A percentile compares a stretch with the other conserved stretches of the same genome.
phyloP scores from a whole-genome alignment of 140 eudicot genomes.

The Anethum foeniculum region DNA sequence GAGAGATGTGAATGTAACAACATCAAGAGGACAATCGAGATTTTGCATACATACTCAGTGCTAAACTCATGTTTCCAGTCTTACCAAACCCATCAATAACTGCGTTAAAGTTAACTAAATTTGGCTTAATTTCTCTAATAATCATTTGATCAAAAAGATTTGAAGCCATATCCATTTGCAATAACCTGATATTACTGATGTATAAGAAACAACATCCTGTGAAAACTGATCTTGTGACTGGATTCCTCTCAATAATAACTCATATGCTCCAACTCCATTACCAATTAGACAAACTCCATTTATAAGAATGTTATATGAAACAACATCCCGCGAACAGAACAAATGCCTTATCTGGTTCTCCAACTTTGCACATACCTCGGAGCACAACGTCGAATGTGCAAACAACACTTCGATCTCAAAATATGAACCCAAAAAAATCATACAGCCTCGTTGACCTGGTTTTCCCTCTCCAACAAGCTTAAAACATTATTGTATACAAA shows the following conservation, averaged over 20 bases:
- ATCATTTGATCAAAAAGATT: constrained; percentile 50
- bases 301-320: constrained; percentile 56
- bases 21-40: constrained; percentile 58
- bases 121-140: constrained; percentile 50
- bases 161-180: constrained; percentile 62
- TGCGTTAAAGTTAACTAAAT: constrained; percentile 45
- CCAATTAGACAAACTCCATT: constrained; percentile 59
- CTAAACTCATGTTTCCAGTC: constrained; percentile 47
- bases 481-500: constrained; percentile 54
- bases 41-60: constrained; percentile 32
- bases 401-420: constrained; percentile 32
- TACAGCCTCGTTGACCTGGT: constrained; percentile 59
- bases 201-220: constrained; percentile 67
- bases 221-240: constrained; percentile 26
- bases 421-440: constrained; percentile 43
- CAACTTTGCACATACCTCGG: constrained; percentile 53
- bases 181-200: constrained; percentile 67
- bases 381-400: constrained; percentile 63
- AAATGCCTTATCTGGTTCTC: constrained; percentile 51
- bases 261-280: constrained; percentile 43
- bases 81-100: constrained; percentile 79
- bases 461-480: constrained; percentile 45
- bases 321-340: constrained; percentile 46
- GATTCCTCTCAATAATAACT: constrained; percentile 42
- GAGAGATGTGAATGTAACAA: constrained; percentile 62